Conservation (phyloP, 192 early-diverging fungal species). For the Ambispora gerdemannii region DNA sequence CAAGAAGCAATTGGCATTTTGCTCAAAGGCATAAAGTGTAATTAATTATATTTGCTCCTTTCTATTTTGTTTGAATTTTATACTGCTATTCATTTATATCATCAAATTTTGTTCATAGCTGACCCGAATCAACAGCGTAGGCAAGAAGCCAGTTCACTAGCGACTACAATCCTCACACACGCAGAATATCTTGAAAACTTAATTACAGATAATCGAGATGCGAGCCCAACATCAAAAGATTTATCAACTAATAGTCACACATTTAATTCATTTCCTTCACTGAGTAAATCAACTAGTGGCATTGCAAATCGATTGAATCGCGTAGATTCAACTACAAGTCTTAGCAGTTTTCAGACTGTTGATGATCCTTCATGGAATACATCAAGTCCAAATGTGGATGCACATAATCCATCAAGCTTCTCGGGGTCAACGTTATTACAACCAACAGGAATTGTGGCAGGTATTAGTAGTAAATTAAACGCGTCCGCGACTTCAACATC, state of each 20-base stretch:
- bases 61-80: not conserved
- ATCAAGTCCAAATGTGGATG: conserved; percentile 10
- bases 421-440: not conserved
- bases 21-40: conserved; percentile 43
- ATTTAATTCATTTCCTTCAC: not conserved
- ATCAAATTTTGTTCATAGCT: conserved; percentile 36
- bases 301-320: not conserved
- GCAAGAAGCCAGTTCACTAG: conserved; percentile 45
- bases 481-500: not conserved
- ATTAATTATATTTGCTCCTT: not conserved
- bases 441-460: not conserved
- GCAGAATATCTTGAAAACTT: conserved; percentile 51
- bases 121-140: conserved; percentile 53
- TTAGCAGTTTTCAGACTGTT: conserved; percentile 18
- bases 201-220: conserved; percentile 13
- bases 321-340: conserved; percentile 23
- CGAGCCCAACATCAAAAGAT: conserved; percentile 10
- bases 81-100: not conserved
- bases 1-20: conserved; percentile 63
- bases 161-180: conserved; percentile 42
- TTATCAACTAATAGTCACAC: conserved; percentile 5
- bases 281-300: not conserved
- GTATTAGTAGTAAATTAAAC: not conserved
- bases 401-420: not conserved
- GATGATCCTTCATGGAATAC: conserved; percentile 12